These are phyloP conservation scores for Euphorbia corollata DNA, from an alignment of 441 rosid species.

Conservation along the genomic window DNA sequence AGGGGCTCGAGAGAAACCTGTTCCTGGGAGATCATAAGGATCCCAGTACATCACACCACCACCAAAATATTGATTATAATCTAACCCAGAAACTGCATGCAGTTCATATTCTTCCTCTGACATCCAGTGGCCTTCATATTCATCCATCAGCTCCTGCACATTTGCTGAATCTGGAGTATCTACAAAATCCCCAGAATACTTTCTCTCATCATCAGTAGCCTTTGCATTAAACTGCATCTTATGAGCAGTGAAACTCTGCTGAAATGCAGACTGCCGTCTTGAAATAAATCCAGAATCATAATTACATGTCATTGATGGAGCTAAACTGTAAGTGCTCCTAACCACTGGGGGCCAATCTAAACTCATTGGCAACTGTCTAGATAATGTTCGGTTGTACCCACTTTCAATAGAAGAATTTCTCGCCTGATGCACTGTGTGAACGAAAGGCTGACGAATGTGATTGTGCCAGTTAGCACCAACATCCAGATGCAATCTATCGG, in stretches of 20 bases:
- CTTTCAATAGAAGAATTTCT: conserved; percentile 65
- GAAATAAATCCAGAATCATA: conserved; percentile 69
- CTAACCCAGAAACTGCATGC: conserved; percentile 73
- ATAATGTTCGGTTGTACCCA: conserved; percentile 53
- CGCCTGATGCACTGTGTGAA: conserved; percentile 62
- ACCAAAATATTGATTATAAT: conserved; percentile 90
- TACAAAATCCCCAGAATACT: conserved; percentile 45
- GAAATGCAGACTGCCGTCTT: conserved; percentile 46
- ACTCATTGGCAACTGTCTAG: conserved; percentile 80
- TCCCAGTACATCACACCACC: conserved; percentile 99
- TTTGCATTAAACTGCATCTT: conserved; percentile 34
- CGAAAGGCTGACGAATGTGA: conserved; percentile 67
- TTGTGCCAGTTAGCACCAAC: conserved; percentile 85
- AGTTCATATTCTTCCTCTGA: conserved; percentile 90
- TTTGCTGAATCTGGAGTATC: conserved; percentile 58
- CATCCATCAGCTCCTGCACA: conserved; percentile 52
- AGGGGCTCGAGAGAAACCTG: conserved; percentile 90
- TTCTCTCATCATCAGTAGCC: conserved; percentile 40
- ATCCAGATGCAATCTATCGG: conserved; percentile 94
- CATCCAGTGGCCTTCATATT: conserved; percentile 76
- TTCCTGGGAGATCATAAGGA: conserved; percentile 77
- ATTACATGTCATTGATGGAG: conserved; percentile 59
- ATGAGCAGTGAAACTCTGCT: conserved; percentile 44
- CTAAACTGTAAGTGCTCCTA: conserved; percentile 61
- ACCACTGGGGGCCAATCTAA: conserved; percentile 97